Conservation (phyloP, 441 rosid species). For the Croton laevigatus region DNA sequence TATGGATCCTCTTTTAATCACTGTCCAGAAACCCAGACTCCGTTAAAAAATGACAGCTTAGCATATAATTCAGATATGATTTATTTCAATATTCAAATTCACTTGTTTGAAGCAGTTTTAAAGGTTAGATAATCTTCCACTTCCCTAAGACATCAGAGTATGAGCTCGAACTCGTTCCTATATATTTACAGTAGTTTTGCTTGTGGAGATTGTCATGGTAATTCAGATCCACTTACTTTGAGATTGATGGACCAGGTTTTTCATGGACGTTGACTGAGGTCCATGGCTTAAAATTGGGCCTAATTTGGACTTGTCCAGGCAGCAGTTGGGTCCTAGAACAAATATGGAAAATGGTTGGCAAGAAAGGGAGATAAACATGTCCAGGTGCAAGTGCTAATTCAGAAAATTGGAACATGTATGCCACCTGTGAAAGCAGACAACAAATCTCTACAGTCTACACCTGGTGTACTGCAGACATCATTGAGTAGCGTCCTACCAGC, state of each 20-base stretch:
- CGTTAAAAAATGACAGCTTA: neutral
- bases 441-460: conserved; percentile 42
- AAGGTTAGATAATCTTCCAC: neutral
- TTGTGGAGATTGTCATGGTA: neutral
- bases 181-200: neutral
- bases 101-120: neutral
- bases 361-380: neutral
- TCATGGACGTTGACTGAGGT: conserved; percentile 48
- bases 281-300: conserved; percentile 37
- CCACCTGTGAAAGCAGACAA: conserved; percentile 41
- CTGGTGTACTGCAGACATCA: conserved; percentile 35
- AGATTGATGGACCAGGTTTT: conserved; percentile 50
- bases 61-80: too few species aligned
- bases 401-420: neutral
- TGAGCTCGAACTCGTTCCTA: neutral
- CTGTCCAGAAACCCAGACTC: conserved; percentile 17
- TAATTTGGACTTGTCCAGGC: conserved; percentile 32
- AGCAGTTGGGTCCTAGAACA: conserved; percentile 45
- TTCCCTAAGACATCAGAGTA: neutral
- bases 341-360: neutral
- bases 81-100: too few species aligned
- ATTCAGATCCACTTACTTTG: conserved; percentile 37
- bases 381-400: neutral
- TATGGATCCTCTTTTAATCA: conserved; percentile 37
- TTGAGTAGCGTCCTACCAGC: conserved; percentile 26